A percentile compares a stretch with the other conserved stretches of the same genome.
These are phyloP conservation scores for Dendrocalamus sinicus DNA, from an alignment of 176 grass and related monocot genomes.

Conservation along the genomic window DNA sequence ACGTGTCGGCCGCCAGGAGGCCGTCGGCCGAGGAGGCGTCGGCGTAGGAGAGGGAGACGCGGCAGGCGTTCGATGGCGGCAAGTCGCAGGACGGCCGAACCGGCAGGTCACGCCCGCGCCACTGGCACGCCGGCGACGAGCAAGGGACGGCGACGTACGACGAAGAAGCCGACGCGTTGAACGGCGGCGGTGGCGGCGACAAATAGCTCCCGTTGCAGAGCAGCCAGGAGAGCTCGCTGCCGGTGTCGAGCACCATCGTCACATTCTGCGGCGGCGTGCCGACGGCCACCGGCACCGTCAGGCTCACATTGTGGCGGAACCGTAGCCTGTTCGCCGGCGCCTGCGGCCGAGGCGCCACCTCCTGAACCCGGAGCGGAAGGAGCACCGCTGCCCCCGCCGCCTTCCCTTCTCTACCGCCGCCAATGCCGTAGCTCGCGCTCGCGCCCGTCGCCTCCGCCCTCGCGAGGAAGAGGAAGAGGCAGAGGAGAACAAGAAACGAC, in stretches of 20 bases:
- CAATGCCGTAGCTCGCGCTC: background rate
- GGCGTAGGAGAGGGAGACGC: slow-evolving; percentile 76
- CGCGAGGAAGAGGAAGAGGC: background rate
- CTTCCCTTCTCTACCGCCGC: slow-evolving; percentile 3
- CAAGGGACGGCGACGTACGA: slow-evolving; percentile 59
- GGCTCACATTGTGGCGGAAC: slow-evolving; percentile 74
- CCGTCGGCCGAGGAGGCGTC: slow-evolving; percentile 74
- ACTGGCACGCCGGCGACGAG: slow-evolving; percentile 59
- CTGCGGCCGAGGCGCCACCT: slow-evolving; percentile 31
- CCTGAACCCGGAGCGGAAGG: slow-evolving; percentile 42
- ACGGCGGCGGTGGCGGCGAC: background rate
- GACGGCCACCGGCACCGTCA: slow-evolving; percentile 62
- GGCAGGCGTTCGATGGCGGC: slow-evolving; percentile 50
- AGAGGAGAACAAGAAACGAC: slow-evolving; percentile 29
- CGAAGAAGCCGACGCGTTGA: slow-evolving; percentile 52
- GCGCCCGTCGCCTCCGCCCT: background rate
- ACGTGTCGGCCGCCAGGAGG: slow-evolving; percentile 58
- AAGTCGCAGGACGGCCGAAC: slow-evolving; percentile 59
- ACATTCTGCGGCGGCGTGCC: slow-evolving; percentile 75
- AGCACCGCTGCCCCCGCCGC: background rate
- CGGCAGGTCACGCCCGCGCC: slow-evolving; percentile 65
- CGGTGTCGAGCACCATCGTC: slow-evolving; percentile 88
- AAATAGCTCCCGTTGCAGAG: slow-evolving; percentile 64
- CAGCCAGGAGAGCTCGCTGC: slow-evolving; percentile 90
- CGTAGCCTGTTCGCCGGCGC: slow-evolving; percentile 49